Evolutionary conservation across 2,329 filamentous ascomycete species (phyloP), one percentile per base, ranked within the genome.

Genomic region (Pyricularia pennisetigena): DNA sequence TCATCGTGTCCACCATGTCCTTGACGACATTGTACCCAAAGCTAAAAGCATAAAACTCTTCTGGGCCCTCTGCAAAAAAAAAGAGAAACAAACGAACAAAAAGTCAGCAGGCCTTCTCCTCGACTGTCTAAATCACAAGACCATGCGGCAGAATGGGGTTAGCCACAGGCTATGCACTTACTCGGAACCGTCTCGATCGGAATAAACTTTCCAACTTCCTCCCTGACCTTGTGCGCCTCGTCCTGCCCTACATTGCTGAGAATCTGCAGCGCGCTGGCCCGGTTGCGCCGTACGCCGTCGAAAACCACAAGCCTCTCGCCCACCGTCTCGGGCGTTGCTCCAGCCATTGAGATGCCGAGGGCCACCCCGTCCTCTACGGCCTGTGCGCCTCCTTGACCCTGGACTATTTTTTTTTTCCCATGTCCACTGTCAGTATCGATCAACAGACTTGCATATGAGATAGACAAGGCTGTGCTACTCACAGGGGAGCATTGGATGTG

Each of bases 401-500:
- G 79, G 67, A 80, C 78, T 77, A 64, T 29, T 16, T 8, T 28
- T 23, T 10, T 20, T 29, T 1, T 1, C n/a, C n/a, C n/a, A 4
- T n/a, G 67, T 71, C 24, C 24, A 69, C 6, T 49, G 68, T 30
- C 9, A 23, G 26, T 3, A 1, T 4, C 29, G 59, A 28, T 28
- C 24, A 62, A 28, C 29, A 32, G 41, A 4, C 20, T n/a, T n/a
- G 23, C 20, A 30, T 23, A 29, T 7, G 29, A 9, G 2, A 4
- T 32, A 32, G 2, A 35, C 32, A 35, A 14, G 32, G 32, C 32
- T 35, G 12, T 9, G 9, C 8, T 16, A 26, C 64, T 28, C 9
- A 78, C 77, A 77, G 1, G 78, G 78, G 12, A 79, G 74, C 75
- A 79, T 79, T 0, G 78, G 77, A 68, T 80, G 78, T 0, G 78